Percentiles rank a stretch among this genome's conserved stretches.
phyloP scores from a whole-genome alignment of 305 asterid species.

The Galium porrigens region DNA sequence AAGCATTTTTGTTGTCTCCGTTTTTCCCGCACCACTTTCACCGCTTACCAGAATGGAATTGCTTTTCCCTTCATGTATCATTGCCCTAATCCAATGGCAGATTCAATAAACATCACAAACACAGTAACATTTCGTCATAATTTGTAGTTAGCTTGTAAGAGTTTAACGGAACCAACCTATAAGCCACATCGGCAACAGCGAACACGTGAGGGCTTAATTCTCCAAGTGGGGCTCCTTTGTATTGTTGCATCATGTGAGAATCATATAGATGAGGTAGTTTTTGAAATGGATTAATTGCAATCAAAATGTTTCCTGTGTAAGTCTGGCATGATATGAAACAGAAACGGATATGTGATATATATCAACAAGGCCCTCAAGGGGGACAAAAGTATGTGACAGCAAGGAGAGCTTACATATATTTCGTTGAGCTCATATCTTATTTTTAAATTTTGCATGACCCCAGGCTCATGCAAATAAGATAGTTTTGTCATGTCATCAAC shows the following conservation, averaged over 20 bases:
- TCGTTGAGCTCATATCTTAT: conserved; percentile 91
- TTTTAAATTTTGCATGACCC: conserved; percentile 76
- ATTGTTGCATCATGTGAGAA: conserved; percentile 93
- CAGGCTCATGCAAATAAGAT: conserved; percentile 95
- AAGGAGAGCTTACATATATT: conserved; percentile 52
- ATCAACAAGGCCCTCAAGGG: conserved; percentile 19
- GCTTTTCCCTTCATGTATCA: conserved; percentile 77
- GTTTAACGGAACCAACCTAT: conserved; percentile 44
- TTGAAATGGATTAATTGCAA: conserved; percentile 96
- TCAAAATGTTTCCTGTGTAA: conserved; percentile 88
- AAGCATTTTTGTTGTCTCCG: conserved; percentile 98
- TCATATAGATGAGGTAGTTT: conserved; percentile 72
- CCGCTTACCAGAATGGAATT: conserved; percentile 96
- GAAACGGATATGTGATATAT: conserved; percentile 17
- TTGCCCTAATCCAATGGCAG: conserved; percentile 49
- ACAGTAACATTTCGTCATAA: neutral
- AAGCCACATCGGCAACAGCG: conserved; percentile 96
- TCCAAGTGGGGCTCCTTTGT: conserved; percentile 90
- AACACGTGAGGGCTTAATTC: conserved; percentile 93
- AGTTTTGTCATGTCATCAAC: conserved; percentile 99
- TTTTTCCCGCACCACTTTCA: conserved; percentile 99
- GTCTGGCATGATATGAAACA: conserved; percentile 47
- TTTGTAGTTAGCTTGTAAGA: conserved; percentile 10
- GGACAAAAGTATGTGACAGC: conserved; percentile 9
- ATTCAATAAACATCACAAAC: neutral